Percentiles rank a stretch among this genome's conserved stretches.
These are phyloP conservation scores for Diversispora eburnea DNA, from an alignment of 192 early-diverging fungal species.

Conservation along the genomic window DNA sequence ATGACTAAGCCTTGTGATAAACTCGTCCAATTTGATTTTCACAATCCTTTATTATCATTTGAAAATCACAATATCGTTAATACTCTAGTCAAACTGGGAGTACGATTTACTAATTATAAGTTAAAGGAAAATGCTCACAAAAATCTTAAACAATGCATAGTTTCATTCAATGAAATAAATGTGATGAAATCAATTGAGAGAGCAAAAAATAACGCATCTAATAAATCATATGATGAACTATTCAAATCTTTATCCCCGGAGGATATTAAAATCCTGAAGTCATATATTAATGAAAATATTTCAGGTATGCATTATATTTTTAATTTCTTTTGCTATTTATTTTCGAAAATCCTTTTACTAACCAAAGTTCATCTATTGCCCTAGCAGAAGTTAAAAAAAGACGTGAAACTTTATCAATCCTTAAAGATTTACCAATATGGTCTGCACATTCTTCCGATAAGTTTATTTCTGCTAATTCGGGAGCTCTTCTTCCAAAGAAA, in stretches of 20 bases:
- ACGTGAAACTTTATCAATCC: neutral
- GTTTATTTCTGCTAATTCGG: neutral
- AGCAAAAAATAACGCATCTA: neutral
- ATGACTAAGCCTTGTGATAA: neutral
- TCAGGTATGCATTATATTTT: too few species aligned
- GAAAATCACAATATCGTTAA: neutral
- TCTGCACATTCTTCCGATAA: neutral
- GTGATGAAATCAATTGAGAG: neutral
- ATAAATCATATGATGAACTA: neutral
- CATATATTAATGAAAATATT: neutral
- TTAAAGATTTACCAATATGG: neutral
- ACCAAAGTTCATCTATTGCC: neutral
- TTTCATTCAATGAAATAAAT: neutral
- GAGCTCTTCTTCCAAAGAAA: neutral
- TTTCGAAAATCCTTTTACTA: too few species aligned
- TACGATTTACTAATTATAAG: neutral
- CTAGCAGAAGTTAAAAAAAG: neutral
- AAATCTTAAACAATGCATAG: conserved; percentile 9
- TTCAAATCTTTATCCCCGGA: neutral
- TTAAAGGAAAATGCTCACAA: neutral
- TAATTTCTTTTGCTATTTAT: too few species aligned
- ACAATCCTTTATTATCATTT: neutral
- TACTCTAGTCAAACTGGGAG: neutral
- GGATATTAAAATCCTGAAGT: neutral
- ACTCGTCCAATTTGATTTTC: neutral